Base-by-base conservation (phyloP, 208 protist genomes). In the Giardia duodenalis region DNA sequence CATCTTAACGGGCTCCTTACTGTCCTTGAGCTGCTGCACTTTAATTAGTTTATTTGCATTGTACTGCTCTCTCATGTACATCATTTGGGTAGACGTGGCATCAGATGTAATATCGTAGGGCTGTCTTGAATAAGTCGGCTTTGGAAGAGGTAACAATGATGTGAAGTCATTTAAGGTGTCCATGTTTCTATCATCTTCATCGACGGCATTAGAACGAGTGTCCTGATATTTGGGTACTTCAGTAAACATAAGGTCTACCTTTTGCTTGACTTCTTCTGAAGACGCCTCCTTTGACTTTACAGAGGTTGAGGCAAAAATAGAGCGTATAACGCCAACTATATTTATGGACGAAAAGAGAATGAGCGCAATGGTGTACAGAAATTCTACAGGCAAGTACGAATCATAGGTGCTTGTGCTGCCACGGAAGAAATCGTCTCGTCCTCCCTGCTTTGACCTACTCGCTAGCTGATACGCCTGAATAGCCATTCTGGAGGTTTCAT, bases 391-490 rank as follows among this genome's bases (percentile, higher is more conserved):
- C 10, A 76, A 30, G 30, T 76, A 76, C 19, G 57, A 76, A 39
- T 76, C 57, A 30, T 76, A 76, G 10, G 30, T 76, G 57, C 57
- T 76, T 76, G 57, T 76, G 57, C 57, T 76, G 10, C 57, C 57
- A 76, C 57, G 57, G 57, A 76, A 76, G 57, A 76, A 76, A 30
- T 76, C 57, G 57, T 76, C 57, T n/a, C n/a, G n/a, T 30, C 57
- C 19, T 39, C 10, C 57, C 57, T 76, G 57, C 10, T 30, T 10
- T 76, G 57, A 76, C 10, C 30, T 10, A 30, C 57, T 76, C 30
- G 57, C 57, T 10, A 76, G 57, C 57, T 76, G 57, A 76, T 76
- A 76, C 57, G 57, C 57, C 57, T 76, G 57, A 30, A 76, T 76
- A 10, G 57, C 57, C 19, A 76, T 76, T 10, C 57, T 10, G 19